Evolutionary conservation across 1,284 basidiomycete genomes (phyloP).

Genomic region (Ceratobasidium sp.): DNA sequence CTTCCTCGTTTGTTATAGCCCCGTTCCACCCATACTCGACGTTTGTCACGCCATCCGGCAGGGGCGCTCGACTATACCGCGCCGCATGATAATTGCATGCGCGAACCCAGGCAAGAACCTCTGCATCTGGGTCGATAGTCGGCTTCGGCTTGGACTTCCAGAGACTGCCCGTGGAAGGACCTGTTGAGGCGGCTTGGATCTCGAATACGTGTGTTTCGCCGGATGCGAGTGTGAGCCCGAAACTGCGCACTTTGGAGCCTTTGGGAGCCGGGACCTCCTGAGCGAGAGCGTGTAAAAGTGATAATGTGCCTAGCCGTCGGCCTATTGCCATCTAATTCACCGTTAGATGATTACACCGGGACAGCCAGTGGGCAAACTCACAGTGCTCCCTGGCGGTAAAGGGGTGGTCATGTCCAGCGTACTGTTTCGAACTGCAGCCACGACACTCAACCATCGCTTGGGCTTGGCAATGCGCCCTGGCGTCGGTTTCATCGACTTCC

Average conservation of each 20-base stretch:
- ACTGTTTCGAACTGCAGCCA: conserved; percentile 20
- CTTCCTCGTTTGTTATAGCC: conserved; percentile 11
- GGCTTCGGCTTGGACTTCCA: conserved; percentile 37
- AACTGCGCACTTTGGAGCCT: conserved; percentile 36
- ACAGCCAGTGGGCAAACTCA: neutral
- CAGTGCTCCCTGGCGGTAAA: conserved; percentile 25
- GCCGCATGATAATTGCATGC: conserved; percentile 45
- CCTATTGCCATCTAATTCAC: conserved; percentile 5
- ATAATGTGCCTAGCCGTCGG: conserved; percentile 23
- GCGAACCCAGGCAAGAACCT: conserved; percentile 41
- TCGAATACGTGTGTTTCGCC: conserved; percentile 45
- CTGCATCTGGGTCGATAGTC: conserved; percentile 26
- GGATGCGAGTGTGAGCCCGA: conserved; percentile 39
- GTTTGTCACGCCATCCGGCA: conserved; percentile 42
- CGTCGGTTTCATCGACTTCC: conserved; percentile 43
- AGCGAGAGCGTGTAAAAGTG: conserved; percentile 34
- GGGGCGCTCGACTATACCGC: conserved; percentile 38
- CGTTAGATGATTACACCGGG: neutral
- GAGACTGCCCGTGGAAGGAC: neutral
- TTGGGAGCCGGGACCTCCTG: conserved; percentile 39
- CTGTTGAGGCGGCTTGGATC: conserved; percentile 12
- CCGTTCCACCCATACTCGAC: conserved; percentile 45
- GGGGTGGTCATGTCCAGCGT: conserved; percentile 35
- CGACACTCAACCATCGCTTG: conserved; percentile 38
- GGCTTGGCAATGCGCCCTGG: conserved; percentile 39